Base-by-base conservation (phyloP, 768 basidiomycete species). In the Daedalea quercina region DNA sequence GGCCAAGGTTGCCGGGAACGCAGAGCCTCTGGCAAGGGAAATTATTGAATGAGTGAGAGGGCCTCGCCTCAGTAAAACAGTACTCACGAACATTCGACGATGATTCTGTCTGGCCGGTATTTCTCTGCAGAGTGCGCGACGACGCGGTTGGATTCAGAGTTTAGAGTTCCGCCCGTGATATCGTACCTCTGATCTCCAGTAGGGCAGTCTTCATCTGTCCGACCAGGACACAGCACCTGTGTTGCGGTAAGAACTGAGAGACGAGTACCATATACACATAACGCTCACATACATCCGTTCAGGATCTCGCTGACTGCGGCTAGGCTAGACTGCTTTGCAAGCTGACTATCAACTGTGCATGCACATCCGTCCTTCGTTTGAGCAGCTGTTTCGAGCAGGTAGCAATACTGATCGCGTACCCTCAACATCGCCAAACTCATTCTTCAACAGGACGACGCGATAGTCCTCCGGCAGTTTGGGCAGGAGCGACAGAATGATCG, bases 391-490 rank as follows among this genome's bases (percentile, higher is more conserved):
- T 31, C 9, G n/a, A 22, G 15, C 34, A 47, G n/a, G n/a, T 9
- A 2, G 23, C 3, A 28, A n/a, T 24, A 26, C 25, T 22, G 22
- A 34, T 20, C 9, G 23, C 67, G 25, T 33, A 87, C 90, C 90
- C 79, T 94, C 82, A 12, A 95, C 78, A 72, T 97, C 93, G 17
- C 94, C 94, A 62, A 92, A 96, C 67, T 97, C 94, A 71, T 97
- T 97, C 74, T 97, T 97, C 57, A 97, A 76, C 35, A 97, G 71
- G 6, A 94, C 92, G 28, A 89, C 87, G 61, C 82, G 90, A 76
- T 94, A 94, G 61, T 89, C 85, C 50, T 81, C 79, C 2, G 92
- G 90, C 7, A 97, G 74, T 59, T 84, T 82, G 2, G 87, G 84
- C 2, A 96, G 77, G 1, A 95, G 74, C 1, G 88, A 86, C 17